A percentile compares a stretch with the other conserved stretches of the same genome.
Evolutionary conservation across 2,329 filamentous ascomycete genomes (phyloP).

Genomic region (Metarhizium rileyi): DNA sequence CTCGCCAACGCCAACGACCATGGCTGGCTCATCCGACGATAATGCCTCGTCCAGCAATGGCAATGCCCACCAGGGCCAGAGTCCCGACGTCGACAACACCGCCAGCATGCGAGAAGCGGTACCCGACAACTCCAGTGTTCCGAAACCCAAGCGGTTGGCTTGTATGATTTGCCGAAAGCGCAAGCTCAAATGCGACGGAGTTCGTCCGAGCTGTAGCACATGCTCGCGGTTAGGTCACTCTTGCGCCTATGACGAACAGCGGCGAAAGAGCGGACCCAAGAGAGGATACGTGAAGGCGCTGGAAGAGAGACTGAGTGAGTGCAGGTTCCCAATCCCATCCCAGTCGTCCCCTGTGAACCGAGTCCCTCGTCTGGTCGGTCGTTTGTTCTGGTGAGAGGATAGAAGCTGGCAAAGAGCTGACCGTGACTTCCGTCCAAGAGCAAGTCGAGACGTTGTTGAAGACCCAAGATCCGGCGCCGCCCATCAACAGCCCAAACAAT

Average conservation of each 20-base stretch:
- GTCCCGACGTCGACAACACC: slow-evolving; percentile 24
- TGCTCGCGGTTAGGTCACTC: slow-evolving; percentile 79
- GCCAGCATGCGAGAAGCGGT: slow-evolving; percentile 27
- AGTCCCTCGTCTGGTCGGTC: too few species aligned
- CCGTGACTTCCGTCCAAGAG: slow-evolving; percentile 39
- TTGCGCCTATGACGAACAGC: slow-evolving; percentile 84
- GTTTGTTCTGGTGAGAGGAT: background rate
- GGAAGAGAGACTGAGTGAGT: slow-evolving; percentile 81
- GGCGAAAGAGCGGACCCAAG: slow-evolving; percentile 91
- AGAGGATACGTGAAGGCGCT: slow-evolving; percentile 89
- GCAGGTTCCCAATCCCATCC: background rate
- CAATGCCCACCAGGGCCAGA: slow-evolving; percentile 18
- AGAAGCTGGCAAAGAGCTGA: slow-evolving; percentile 4
- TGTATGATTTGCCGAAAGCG: slow-evolving; percentile 90
- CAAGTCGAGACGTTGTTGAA: slow-evolving; percentile 90
- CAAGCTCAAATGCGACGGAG: slow-evolving; percentile 84
- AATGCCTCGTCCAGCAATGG: slow-evolving; percentile 23
- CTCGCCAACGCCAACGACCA: slow-evolving; percentile 9
- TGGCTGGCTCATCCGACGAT: slow-evolving; percentile 30
- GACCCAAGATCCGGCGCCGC: slow-evolving; percentile 45
- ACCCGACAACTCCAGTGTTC: slow-evolving; percentile 47
- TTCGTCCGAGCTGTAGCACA: slow-evolving; percentile 76
- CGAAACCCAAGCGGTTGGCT: slow-evolving; percentile 84
- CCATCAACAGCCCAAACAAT: slow-evolving; percentile 16
- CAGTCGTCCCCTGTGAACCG: background rate